phyloP scores from a whole-genome alignment of 164 flowering plant genomes.

The Umbellularia californica region DNA sequence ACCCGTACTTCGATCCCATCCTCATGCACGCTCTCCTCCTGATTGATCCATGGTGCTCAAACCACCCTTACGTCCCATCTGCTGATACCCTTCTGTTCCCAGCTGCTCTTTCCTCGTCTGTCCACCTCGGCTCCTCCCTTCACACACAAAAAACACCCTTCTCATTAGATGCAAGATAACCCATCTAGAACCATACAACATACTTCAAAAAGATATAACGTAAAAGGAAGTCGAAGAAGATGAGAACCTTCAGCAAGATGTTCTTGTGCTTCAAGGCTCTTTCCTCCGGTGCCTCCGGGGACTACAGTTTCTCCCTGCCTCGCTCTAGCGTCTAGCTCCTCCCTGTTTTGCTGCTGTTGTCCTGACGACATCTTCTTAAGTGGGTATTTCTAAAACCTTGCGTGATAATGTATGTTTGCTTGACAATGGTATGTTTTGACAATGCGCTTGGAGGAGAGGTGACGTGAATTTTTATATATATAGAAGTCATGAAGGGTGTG shows the following conservation, averaged over 20 bases:
- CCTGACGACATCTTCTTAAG: slow-evolving; percentile 32
- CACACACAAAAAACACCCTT: background rate
- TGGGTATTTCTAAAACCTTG: background rate
- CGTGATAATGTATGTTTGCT: background rate
- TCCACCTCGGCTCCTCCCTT: slow-evolving; percentile 51
- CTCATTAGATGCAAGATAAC: slow-evolving; percentile 7
- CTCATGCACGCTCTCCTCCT: slow-evolving; percentile 54
- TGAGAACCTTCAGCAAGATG: slow-evolving; percentile 71
- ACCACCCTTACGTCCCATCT: slow-evolving; percentile 49
- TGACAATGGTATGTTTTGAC: too few relatives aligned
- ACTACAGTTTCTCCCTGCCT: slow-evolving; percentile 71
- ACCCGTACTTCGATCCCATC: slow-evolving; percentile 67
- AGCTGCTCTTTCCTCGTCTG: slow-evolving; percentile 52
- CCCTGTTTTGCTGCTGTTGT: slow-evolving; percentile 17
- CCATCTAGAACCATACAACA: background rate
- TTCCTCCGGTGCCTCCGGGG: slow-evolving; percentile 82
- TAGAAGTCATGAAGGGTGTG: background rate
- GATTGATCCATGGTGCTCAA: slow-evolving; percentile 62
- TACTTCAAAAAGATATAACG: background rate
- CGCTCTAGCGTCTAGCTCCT: slow-evolving; percentile 59
- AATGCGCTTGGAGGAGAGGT: background rate
- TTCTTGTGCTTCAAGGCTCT: slow-evolving; percentile 80
- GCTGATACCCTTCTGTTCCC: slow-evolving; percentile 53
- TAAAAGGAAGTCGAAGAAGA: background rate
- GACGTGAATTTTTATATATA: too few relatives aligned